Evolutionary conservation across 2,329 filamentous ascomycete genomes (phyloP).

Genomic region (Pseudogymnoascus sp.): DNA sequence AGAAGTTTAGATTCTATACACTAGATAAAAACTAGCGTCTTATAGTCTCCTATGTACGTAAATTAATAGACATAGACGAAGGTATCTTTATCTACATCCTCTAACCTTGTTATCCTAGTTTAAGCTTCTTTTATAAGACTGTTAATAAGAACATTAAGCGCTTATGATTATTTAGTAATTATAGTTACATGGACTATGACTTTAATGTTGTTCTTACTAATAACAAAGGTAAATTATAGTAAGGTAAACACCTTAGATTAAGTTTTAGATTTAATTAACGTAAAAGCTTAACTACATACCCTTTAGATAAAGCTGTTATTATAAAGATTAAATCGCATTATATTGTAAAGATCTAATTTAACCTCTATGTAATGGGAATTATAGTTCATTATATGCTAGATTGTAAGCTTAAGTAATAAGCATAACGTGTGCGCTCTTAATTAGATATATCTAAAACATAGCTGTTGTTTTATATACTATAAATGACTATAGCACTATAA

Average conservation of each 20-base stretch:
- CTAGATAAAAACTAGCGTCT: conserved; percentile 14
- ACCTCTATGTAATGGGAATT: background rate
- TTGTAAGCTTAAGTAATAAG: no score
- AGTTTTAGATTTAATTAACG: background rate
- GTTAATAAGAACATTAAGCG: conserved; percentile 17
- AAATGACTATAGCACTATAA: no score
- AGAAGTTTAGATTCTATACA: background rate
- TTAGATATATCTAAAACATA: no score
- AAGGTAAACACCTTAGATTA: conserved; percentile 12
- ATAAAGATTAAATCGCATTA: background rate
- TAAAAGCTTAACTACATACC: background rate
- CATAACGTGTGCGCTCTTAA: no score
- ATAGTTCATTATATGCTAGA: no score
- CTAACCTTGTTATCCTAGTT: conserved; percentile 13
- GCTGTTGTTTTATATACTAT: no score
- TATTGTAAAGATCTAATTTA: background rate
- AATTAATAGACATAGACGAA: conserved; percentile 18
- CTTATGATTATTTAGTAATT: conserved; percentile 16
- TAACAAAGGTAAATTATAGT: conserved; percentile 15
- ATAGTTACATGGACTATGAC: conserved; percentile 14
- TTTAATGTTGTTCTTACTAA: conserved; percentile 13
- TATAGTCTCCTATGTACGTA: conserved; percentile 18
- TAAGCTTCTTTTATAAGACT: background rate
- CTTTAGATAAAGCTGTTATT: background rate
- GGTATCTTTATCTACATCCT: conserved; percentile 17